phyloP scores from a whole-genome alignment of 768 basidiomycete genomes.

The Dioszegia aurantiaca region DNA sequence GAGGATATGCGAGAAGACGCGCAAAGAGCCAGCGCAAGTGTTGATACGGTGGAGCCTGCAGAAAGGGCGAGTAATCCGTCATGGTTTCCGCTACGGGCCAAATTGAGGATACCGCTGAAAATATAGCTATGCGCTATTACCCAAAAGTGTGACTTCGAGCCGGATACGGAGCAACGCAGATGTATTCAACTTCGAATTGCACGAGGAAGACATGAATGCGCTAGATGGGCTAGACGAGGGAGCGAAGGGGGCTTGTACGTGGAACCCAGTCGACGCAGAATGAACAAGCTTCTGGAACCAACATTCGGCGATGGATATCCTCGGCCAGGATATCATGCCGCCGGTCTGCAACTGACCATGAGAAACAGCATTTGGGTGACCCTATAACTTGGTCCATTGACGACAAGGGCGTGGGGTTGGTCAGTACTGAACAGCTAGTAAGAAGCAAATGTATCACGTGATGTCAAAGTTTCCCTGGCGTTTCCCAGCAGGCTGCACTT shows the following conservation, averaged over 20 bases:
- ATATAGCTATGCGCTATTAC: constrained; percentile 71
- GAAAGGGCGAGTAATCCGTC: constrained; percentile 52
- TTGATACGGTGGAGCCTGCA: constrained; percentile 57
- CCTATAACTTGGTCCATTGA: no score
- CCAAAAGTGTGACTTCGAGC: constrained; percentile 69
- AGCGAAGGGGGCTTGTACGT: constrained; percentile 68
- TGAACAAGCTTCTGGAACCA: constrained; percentile 5
- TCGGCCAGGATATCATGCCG: no score
- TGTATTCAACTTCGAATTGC: constrained; percentile 66
- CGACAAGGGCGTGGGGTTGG: no score
- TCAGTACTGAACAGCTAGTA: no score
- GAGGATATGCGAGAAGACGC: constrained; percentile 36
- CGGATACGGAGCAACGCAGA: constrained; percentile 58
- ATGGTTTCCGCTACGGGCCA: constrained; percentile 45
- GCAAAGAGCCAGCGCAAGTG: constrained; percentile 53
- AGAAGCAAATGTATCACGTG: no score
- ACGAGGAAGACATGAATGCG: constrained; percentile 62
- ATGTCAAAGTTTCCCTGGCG: no score
- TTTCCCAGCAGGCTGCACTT: no score
- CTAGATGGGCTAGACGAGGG: constrained; percentile 73
- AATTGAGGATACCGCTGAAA: constrained; percentile 53
- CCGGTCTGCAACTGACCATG: no score
- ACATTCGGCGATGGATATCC: no score
- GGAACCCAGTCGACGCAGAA: constrained; percentile 72
- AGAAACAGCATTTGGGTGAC: no score